Percentiles rank a stretch among this genome's conserved stretches.
phyloP scores from a whole-genome alignment of 2,329 filamentous ascomycete species.

The Pyrenophora graminea region DNA sequence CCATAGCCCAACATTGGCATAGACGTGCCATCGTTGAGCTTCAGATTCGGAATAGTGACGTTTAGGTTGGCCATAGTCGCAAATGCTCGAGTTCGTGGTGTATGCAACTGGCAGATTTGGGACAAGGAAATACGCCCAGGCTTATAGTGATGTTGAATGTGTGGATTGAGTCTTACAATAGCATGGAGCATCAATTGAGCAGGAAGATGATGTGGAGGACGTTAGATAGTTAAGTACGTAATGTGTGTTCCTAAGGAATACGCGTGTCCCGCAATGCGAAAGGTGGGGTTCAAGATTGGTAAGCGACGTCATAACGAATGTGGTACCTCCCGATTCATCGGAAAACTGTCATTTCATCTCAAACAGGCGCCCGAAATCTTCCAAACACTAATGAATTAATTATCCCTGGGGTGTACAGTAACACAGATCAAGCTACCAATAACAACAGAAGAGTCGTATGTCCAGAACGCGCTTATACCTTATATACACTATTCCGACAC shows the following conservation, averaged over 20 bases:
- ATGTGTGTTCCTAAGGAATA: neutral
- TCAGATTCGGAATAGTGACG: constrained; percentile 62
- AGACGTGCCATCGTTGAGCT: constrained; percentile 73
- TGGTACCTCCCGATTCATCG: neutral
- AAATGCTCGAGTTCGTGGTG: neutral
- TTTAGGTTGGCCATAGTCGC: constrained; percentile 49
- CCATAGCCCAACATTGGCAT: constrained; percentile 76
- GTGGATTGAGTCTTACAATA: neutral
- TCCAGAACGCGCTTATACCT: neutral
- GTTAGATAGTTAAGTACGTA: neutral
- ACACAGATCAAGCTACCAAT: neutral
- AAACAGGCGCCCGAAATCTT: too few species aligned
- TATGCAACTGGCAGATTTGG: neutral
- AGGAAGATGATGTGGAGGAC: neutral
- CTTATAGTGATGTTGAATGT: neutral
- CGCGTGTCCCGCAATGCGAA: constrained; percentile 5
- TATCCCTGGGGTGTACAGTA: neutral
- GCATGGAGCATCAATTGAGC: constrained; percentile 1
- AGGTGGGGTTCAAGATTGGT: constrained; percentile 9
- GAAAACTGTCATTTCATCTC: neutral
- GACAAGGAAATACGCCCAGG: neutral
- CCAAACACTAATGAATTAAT: too few species aligned
- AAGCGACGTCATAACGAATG: constrained; percentile 6
- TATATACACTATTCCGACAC: neutral
- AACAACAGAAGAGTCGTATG: neutral